Evolutionary conservation across 2,329 filamentous ascomycete species (phyloP).

Genomic region (Xylaria sp.): DNA sequence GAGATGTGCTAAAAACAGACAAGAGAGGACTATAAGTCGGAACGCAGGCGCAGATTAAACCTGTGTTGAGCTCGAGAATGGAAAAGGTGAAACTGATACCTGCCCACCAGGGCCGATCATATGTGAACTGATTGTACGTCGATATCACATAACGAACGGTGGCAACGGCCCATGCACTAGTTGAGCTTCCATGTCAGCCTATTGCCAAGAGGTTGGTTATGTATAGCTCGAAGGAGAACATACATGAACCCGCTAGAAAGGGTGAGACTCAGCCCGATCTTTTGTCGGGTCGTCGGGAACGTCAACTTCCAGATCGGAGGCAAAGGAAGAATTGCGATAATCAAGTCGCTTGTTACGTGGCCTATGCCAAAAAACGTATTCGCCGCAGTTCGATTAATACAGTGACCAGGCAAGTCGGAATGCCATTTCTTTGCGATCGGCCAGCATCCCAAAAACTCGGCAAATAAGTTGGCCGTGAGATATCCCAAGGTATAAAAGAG

Average conservation of each 20-base stretch:
- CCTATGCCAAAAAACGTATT: slow-evolving; percentile 49
- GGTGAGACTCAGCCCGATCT: slow-evolving; percentile 47
- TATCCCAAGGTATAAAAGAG: slow-evolving; percentile 61
- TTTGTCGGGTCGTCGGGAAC: slow-evolving; percentile 45
- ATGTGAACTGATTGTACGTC: slow-evolving; percentile 47
- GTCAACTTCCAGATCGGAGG: slow-evolving; percentile 46
- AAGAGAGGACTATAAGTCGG: slow-evolving; percentile 46
- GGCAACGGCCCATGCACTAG: slow-evolving; percentile 48
- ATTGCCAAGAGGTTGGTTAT: not conserved
- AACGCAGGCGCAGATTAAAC: slow-evolving; percentile 48
- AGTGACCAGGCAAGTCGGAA: slow-evolving; percentile 41
- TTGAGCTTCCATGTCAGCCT: slow-evolving; percentile 30
- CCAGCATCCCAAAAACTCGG: slow-evolving; percentile 47
- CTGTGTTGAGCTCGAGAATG: slow-evolving; percentile 49
- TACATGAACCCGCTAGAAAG: slow-evolving; percentile 48
- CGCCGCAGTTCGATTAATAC: slow-evolving; percentile 44
- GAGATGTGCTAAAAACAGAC: slow-evolving; percentile 34
- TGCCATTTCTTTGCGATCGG: slow-evolving; percentile 48
- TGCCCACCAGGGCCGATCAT: slow-evolving; percentile 49
- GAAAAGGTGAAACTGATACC: slow-evolving; percentile 48
- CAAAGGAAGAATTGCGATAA: slow-evolving; percentile 48
- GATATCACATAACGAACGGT: slow-evolving; percentile 47
- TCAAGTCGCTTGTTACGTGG: slow-evolving; percentile 49
- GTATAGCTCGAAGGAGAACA: slow-evolving; percentile 23
- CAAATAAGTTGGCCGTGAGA: slow-evolving; percentile 69